Percentiles rank a stretch among this genome's conserved stretches.
Conservation (phyloP, 768 basidiomycete species). For the Mycena kentingensis region DNA sequence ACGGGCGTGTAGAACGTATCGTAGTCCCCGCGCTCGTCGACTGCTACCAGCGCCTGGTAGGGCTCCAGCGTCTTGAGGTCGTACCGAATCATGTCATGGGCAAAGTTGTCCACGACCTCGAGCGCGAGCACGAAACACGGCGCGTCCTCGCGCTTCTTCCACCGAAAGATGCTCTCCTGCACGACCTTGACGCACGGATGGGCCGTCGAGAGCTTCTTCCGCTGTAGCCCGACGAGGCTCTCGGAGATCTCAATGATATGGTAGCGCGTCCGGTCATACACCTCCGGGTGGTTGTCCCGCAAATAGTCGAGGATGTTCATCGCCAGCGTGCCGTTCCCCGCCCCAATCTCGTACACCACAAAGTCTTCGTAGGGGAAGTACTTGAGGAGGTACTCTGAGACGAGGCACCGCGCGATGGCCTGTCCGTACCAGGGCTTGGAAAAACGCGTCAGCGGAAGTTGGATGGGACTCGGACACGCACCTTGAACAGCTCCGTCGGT, state of each 20-base stretch:
- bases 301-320: constrained; percentile 84
- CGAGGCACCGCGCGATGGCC: constrained; percentile 85
- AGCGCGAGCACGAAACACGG: constrained; percentile 93
- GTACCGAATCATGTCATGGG: constrained; percentile 93
- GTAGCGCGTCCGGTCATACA: constrained; percentile 91
- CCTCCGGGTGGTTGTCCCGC: constrained; percentile 77
- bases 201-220: constrained; percentile 55
- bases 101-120: constrained; percentile 98
- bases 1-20: constrained; percentile 80
- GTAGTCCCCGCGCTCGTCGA: constrained; percentile 83
- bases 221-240: constrained; percentile 73
- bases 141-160: constrained; percentile 71
- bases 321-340: constrained; percentile 95
- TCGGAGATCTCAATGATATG: constrained; percentile 93
- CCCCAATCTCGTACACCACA: constrained; percentile 95
- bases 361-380: constrained; percentile 97
- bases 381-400: constrained; percentile 90
- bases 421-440: constrained; percentile 91
- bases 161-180: constrained; percentile 85
- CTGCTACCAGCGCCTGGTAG: constrained; percentile 78
- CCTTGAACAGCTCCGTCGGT: constrained; percentile 96
- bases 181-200: constrained; percentile 72
- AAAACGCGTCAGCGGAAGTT: constrained; percentile 9
- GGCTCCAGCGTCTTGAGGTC: constrained; percentile 78
- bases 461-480: constrained; percentile 35